Conservation (phyloP, 441 rosid species). For the Breynia disticha region DNA sequence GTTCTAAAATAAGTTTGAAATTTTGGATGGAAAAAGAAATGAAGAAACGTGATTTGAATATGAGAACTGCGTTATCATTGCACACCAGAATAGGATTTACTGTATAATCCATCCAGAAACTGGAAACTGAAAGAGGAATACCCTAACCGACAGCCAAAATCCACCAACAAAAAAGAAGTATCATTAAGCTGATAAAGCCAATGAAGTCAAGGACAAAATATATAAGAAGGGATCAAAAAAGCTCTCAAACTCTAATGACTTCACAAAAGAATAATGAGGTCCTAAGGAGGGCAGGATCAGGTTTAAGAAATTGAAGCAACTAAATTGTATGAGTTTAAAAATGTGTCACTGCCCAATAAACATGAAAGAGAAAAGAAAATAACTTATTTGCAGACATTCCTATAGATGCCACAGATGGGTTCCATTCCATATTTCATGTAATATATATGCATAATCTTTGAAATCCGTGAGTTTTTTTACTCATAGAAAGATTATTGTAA, state of each 20-base stretch:
- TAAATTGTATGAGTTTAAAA: too few species aligned
- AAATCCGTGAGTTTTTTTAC: too few species aligned
- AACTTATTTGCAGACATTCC: too few species aligned
- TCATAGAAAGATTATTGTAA: too few species aligned
- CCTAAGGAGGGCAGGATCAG: not conserved
- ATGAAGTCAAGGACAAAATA: constrained; percentile 1
- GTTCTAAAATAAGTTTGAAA: not conserved
- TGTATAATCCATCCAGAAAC: constrained; percentile 80
- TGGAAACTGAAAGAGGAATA: constrained; percentile 66
- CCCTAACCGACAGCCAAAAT: constrained; percentile 68
- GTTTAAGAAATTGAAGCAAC: not conserved
- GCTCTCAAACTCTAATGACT: not conserved
- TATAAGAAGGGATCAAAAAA: not conserved
- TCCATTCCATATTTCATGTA: too few species aligned
- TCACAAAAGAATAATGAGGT: not conserved
- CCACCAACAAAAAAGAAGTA: constrained; percentile 34
- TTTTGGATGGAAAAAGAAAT: not conserved
- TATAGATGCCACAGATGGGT: too few species aligned
- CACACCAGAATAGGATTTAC: constrained; percentile 63
- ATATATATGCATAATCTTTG: too few species aligned
- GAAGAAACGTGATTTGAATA: not conserved
- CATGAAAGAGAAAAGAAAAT: too few species aligned
- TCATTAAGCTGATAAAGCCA: not conserved
- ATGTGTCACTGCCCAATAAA: too few species aligned
- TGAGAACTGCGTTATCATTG: not conserved